Conservation (phyloP, 164 flowering plant genomes). For the Houttuynia cordata region DNA sequence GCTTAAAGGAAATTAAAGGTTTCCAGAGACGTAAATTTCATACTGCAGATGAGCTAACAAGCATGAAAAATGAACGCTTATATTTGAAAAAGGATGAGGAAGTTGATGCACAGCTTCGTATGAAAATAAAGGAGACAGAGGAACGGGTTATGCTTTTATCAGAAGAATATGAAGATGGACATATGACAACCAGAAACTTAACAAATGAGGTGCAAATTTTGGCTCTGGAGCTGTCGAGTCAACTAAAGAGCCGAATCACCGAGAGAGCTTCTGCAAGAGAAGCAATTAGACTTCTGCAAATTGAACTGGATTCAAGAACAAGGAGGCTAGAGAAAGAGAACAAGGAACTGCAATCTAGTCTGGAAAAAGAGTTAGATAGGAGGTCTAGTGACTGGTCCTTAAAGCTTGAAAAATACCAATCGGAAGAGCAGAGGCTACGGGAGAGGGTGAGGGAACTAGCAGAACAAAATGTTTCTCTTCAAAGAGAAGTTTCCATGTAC, state of each 20-base stretch:
- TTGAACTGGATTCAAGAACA: slow-evolving; percentile 34
- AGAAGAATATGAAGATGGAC: slow-evolving; percentile 47
- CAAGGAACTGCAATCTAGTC: slow-evolving; percentile 45
- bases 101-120: slow-evolving; percentile 32
- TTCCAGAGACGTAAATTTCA: slow-evolving; percentile 11
- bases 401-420: slow-evolving; percentile 67
- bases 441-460: slow-evolving; percentile 91
- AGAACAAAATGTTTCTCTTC: slow-evolving; percentile 87
- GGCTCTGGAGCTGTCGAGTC: slow-evolving; percentile 58
- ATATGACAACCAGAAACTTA: slow-evolving; percentile 35
- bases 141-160: slow-evolving; percentile 44
- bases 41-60: slow-evolving; percentile 12
- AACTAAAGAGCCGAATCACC: slow-evolving; percentile 38
- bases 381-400: slow-evolving; percentile 80
- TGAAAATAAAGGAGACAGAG: slow-evolving; percentile 50
- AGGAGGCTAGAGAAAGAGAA: slow-evolving; percentile 69
- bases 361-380: slow-evolving; percentile 85
- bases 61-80: neutral
- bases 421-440: slow-evolving; percentile 84
- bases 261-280: slow-evolving; percentile 48
- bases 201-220: slow-evolving; percentile 42
- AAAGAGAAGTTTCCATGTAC: slow-evolving; percentile 64
- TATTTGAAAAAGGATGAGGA: slow-evolving; percentile 21
- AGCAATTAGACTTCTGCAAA: slow-evolving; percentile 33
- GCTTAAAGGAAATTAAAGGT: slow-evolving; percentile 14